phyloP scores from a whole-genome alignment of 129 eudicot genomes.

The Glebionis coronaria region DNA sequence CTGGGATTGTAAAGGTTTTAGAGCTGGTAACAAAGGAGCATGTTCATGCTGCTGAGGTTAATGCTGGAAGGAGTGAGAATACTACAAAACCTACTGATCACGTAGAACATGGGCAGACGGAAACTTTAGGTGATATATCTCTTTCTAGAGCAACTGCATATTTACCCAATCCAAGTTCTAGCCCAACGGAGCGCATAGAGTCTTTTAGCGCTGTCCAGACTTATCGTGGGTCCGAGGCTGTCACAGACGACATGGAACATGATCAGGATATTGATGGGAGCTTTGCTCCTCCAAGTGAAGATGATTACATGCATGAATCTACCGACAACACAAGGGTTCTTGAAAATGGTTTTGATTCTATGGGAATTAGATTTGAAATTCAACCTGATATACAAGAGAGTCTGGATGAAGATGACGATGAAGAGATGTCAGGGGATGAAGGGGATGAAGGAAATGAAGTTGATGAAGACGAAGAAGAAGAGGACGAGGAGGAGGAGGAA shows the following conservation, averaged over 20 bases:
- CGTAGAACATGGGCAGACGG: constrained; percentile 37
- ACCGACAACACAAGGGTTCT: constrained; percentile 60
- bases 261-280: constrained; percentile 92
- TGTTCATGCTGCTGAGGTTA: constrained; percentile 75
- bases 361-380: constrained; percentile 80
- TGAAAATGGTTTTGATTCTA: constrained; percentile 70
- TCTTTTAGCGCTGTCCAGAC: constrained; percentile 48
- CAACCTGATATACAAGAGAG: constrained; percentile 63
- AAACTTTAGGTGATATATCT: constrained; percentile 36
- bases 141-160: constrained; percentile 48
- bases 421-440: constrained; percentile 94
- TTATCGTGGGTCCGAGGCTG: constrained; percentile 87
- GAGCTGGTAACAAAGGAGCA: constrained; percentile 91
- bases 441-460: constrained; percentile 87
- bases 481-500: constrained; percentile 22
- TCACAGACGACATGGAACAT: constrained; percentile 92
- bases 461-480: constrained; percentile 85
- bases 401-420: constrained; percentile 77
- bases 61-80: constrained; percentile 48
- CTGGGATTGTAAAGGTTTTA: constrained; percentile 80
- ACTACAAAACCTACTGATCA: constrained; percentile 54
- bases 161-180: constrained; percentile 49
- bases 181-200: constrained; percentile 43
- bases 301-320: constrained; percentile 93
- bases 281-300: constrained; percentile 68